Evolutionary conservation across 306 rosid genomes (phyloP).

Genomic region (Bauhinia variegata): DNA sequence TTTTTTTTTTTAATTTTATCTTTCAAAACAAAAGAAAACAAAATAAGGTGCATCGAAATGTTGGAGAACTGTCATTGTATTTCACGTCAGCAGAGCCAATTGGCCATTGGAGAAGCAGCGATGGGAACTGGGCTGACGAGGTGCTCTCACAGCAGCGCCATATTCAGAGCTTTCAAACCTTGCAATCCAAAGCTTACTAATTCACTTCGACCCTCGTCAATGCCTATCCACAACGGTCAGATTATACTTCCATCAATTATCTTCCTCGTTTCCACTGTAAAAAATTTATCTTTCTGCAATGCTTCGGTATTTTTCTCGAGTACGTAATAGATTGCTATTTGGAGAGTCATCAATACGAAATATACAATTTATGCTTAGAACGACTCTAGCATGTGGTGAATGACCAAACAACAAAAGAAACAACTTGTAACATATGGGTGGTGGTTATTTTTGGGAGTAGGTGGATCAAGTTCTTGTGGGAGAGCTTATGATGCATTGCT

Average conservation of each 20-base stretch:
- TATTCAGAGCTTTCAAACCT: conserved; percentile 51
- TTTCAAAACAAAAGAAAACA: too few species aligned
- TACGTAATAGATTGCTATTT: background rate
- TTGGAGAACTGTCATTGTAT: too few species aligned
- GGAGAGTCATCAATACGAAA: background rate
- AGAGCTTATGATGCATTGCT: conserved; percentile 73
- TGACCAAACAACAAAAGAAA: too few species aligned
- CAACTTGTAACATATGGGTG: background rate
- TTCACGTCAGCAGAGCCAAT: too few species aligned
- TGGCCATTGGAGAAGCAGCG: background rate
- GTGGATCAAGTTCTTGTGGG: conserved; percentile 30
- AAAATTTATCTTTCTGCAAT: background rate
- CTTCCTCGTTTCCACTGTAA: background rate
- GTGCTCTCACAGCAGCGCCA: conserved; percentile 50
- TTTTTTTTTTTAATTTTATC: too few species aligned
- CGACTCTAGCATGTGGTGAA: background rate
- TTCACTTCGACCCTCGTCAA: conserved; percentile 46
- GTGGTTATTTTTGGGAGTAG: conserved; percentile 20
- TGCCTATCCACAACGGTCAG: conserved; percentile 44
- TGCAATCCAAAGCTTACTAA: conserved; percentile 20
- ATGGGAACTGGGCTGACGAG: conserved; percentile 57
- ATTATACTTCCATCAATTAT: background rate
- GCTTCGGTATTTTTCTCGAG: background rate
- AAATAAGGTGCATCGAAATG: too few species aligned
- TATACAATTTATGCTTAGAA: background rate